These are phyloP conservation scores for Lactarius hengduanensis DNA, from an alignment of 768 basidiomycete genomes.

Conservation along the genomic window DNA sequence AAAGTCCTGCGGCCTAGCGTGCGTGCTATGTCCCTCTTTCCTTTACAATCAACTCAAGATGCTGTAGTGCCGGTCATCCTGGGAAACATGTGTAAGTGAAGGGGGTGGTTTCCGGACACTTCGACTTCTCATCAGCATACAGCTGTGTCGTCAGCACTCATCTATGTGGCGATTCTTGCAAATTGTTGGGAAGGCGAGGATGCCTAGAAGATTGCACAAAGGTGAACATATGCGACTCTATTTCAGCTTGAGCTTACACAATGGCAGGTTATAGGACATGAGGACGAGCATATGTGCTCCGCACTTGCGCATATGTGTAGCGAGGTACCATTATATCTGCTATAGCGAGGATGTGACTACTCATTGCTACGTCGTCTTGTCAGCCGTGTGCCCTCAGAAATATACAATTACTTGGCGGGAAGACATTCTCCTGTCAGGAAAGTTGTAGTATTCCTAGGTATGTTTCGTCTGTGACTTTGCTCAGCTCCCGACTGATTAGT, in stretches of 20 bases:
- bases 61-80: constrained; percentile 52
- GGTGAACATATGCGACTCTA: constrained; percentile 33
- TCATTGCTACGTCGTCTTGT: not conserved
- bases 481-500: not conserved
- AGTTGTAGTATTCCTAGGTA: constrained; percentile 19
- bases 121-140: not conserved
- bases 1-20: constrained; percentile 48
- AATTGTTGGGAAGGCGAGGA: constrained; percentile 45
- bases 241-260: not conserved
- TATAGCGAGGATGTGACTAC: not conserved
- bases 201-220: constrained; percentile 56
- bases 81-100: constrained; percentile 54
- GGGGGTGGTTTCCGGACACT: not conserved
- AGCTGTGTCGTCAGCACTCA: constrained; percentile 54
- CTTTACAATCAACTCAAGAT: not conserved
- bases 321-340: constrained; percentile 38
- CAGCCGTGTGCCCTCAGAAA: constrained; percentile 27
- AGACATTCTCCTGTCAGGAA: constrained; percentile 20
- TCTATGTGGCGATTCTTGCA: constrained; percentile 54
- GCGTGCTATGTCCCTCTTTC: constrained; percentile 29
- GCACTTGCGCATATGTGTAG: constrained; percentile 56
- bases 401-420: constrained; percentile 11
- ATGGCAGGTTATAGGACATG: constrained; percentile 49
- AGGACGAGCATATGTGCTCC: constrained; percentile 52
- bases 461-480: not conserved